Base-by-base conservation (phyloP, 495 filamentous ascomycete genomes). In the Parachaetomium inaequale region DNA sequence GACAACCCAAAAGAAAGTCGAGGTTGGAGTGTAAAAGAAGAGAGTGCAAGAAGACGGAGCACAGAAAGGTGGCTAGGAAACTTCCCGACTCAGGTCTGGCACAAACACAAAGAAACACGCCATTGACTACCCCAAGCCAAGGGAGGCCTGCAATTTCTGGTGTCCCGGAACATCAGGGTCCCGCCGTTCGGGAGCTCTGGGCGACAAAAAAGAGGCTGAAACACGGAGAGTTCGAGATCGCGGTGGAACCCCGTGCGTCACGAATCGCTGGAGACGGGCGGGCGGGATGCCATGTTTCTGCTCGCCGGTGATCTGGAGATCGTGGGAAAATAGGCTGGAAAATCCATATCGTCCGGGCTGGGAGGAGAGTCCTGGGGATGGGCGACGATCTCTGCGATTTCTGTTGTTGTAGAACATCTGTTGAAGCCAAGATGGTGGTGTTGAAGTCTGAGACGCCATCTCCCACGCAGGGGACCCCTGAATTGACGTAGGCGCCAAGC, bases 181-280 rank as follows among this genome's bases (percentile, higher is more conserved):
- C 31, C 58, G 46, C 36, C 5, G 23, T 42, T 19, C 19, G 31
- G 28, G 58, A 32, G 25, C 43, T 38, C 14, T 17, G 28, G 21
- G 43, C 36, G 15, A 46, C 36, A 58, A 59, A 58, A 59, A 58
- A 62, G 54, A 61, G 62, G 68, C 63, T 75, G 73, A 75, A 75
- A 75, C 73, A 21, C 54, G 56, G 66, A 43, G 50, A 65, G 73
- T 75, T 71, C 66, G 70, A 72, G 31, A 49, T 31, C 1, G 29
- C 11, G 15, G 29, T 52, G 38, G 58, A 21, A 23, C 43, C 38
- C 62, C 49, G 7, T 15, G 45, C 21, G 23, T 8, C 26, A 34
- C 46, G 58, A 54, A 54, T 36, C 58, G 28, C 12, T 31, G 23
- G 7, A 40, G 53, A 40, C 23, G 40, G 26, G 36, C 12, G 28